A percentile compares a stretch with the other conserved stretches of the same genome.
phyloP scores from a whole-genome alignment of 2,329 filamentous ascomycete species.

The Furcasterigmium sp. region DNA sequence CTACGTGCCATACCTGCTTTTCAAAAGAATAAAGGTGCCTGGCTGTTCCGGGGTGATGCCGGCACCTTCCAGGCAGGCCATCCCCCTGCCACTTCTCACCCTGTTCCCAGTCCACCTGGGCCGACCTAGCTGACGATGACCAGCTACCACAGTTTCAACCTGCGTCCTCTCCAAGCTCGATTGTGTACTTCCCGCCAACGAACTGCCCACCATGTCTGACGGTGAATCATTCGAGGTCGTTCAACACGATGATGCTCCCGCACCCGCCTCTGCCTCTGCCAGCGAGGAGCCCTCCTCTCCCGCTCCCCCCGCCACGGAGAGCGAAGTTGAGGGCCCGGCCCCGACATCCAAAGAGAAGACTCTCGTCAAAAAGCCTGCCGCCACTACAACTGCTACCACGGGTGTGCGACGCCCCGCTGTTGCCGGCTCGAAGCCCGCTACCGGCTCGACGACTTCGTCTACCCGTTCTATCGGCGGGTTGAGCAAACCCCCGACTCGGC shows the following conservation, averaged over 20 bases:
- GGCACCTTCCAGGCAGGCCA: neutral
- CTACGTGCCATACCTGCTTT: too few species aligned
- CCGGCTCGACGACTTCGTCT: slow-evolving; percentile 21
- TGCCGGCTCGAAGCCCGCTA: slow-evolving; percentile 19
- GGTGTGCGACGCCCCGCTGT: slow-evolving; percentile 26
- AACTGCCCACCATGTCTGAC: slow-evolving; percentile 37
- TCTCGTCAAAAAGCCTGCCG: slow-evolving; percentile 28
- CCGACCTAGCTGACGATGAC: slow-evolving; percentile 5
- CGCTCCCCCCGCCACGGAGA: slow-evolving; percentile 23
- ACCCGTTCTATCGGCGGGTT: slow-evolving; percentile 32
- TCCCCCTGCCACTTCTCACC: neutral
- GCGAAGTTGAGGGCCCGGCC: slow-evolving; percentile 11
- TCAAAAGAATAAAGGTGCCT: too few species aligned
- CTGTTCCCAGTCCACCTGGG: neutral
- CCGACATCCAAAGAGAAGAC: slow-evolving; percentile 6
- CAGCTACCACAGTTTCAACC: neutral
- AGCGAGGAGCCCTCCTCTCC: neutral
- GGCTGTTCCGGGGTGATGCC: too few species aligned
- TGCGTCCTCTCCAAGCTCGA: neutral
- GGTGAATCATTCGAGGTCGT: slow-evolving; percentile 39
- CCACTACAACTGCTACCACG: slow-evolving; percentile 23
- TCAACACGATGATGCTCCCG: slow-evolving; percentile 34
- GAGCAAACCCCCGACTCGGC: slow-evolving; percentile 43
- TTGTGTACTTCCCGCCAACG: neutral
- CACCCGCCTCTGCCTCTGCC: slow-evolving; percentile 14